Percentiles rank a stretch among this genome's conserved stretches.
phyloP scores from a whole-genome alignment of 1,284 basidiomycete species.

The Puccinia coronata region DNA sequence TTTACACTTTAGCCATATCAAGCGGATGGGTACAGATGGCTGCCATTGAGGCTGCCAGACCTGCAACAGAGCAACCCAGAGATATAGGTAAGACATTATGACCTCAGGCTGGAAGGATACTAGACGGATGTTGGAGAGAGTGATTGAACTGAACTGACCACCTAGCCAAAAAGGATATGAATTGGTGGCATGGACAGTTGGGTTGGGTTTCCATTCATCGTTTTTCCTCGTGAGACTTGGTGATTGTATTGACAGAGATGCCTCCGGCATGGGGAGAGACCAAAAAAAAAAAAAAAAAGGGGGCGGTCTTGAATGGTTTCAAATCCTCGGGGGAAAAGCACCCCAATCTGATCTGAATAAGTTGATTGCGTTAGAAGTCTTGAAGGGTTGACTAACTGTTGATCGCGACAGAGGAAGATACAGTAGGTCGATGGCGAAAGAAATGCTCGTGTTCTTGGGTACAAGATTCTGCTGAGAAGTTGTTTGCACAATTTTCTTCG shows the following conservation, averaged over 20 bases:
- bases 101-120: background rate
- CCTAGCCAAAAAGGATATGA: slow-evolving; percentile 49
- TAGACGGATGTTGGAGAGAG: background rate
- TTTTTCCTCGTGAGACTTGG: background rate
- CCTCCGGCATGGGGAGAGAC: slow-evolving; percentile 6
- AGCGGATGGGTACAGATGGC: slow-evolving; percentile 48
- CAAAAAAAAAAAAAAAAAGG: background rate
- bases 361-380: too few relatives aligned
- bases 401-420: background rate
- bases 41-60: slow-evolving; percentile 40
- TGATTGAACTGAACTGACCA: slow-evolving; percentile 25
- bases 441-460: background rate
- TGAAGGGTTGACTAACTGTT: too few relatives aligned
- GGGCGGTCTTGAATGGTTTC: background rate
- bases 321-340: background rate
- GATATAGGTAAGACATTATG: background rate
- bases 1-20: slow-evolving; percentile 49
- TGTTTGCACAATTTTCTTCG: background rate
- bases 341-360: too few relatives aligned
- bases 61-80: background rate
- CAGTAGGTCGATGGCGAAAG: background rate
- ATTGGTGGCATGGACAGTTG: slow-evolving; percentile 9
- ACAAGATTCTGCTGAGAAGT: background rate
- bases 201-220: background rate
- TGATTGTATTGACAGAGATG: background rate